Evolutionary conservation across 2,329 filamentous ascomycete genomes (phyloP).

Genomic region (Colletotrichum musicola): DNA sequence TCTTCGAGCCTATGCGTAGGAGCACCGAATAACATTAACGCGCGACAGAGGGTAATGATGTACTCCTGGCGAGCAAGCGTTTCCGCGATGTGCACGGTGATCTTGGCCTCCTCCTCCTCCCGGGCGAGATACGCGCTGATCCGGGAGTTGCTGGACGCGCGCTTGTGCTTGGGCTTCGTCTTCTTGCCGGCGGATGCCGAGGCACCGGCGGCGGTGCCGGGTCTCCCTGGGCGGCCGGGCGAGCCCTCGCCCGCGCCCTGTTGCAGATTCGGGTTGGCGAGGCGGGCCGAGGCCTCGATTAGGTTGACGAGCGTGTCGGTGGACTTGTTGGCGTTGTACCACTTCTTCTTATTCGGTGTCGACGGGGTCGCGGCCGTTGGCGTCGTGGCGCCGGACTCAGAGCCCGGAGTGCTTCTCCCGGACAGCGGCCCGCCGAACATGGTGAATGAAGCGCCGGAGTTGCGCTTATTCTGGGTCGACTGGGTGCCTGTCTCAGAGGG

Average conservation of each 20-base stretch:
- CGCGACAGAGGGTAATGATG: slow-evolving; percentile 84
- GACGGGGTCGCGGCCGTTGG: slow-evolving; percentile 52
- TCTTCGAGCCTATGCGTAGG: slow-evolving; percentile 92
- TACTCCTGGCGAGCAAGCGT: slow-evolving; percentile 85
- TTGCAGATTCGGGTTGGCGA: slow-evolving; percentile 51
- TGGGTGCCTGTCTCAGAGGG: slow-evolving; percentile 48
- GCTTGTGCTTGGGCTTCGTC: slow-evolving; percentile 51
- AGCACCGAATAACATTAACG: slow-evolving; percentile 88
- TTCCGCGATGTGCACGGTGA: slow-evolving; percentile 68
- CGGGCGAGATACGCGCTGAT: slow-evolving; percentile 56
- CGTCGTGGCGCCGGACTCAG: slow-evolving; percentile 50
- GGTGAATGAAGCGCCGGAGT: slow-evolving; percentile 45
- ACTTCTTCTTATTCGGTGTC: slow-evolving; percentile 49
- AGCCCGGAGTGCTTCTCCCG: slow-evolving; percentile 48
- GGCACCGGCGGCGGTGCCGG: too few species aligned
- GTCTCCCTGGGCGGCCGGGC: slow-evolving; percentile 31
- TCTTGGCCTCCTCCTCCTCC: slow-evolving; percentile 56
- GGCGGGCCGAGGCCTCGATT: slow-evolving; percentile 59
- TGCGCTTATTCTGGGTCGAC: slow-evolving; percentile 41
- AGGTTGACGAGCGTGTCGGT: slow-evolving; percentile 61
- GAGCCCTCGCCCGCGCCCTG: slow-evolving; percentile 39
- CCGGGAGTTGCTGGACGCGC: slow-evolving; percentile 51
- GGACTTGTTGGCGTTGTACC: slow-evolving; percentile 62
- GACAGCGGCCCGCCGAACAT: slow-evolving; percentile 51
- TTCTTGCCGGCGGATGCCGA: slow-evolving; percentile 44